Evolutionary conservation across 495 filamentous ascomycete genomes (phyloP).

Genomic region (Lentithecium fluviatile): DNA sequence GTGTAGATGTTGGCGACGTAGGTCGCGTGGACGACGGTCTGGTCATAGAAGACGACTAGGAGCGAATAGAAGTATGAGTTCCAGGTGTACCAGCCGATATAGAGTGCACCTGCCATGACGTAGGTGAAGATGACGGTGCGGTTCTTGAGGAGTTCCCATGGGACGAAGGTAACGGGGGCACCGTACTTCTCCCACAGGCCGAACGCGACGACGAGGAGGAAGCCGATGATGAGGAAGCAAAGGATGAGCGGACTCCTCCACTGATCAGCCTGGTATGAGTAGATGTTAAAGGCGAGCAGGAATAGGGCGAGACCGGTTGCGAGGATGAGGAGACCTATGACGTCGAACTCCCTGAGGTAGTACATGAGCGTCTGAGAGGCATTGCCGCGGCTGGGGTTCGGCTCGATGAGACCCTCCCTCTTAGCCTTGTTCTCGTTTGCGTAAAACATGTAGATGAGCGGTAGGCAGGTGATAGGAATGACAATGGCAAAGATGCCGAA

Average conservation of each 20-base stretch:
- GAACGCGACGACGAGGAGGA: slow-evolving; percentile 57
- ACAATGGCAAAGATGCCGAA: slow-evolving; percentile 42
- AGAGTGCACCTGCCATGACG: slow-evolving; percentile 53
- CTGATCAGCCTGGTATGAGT: slow-evolving; percentile 46
- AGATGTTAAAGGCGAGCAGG: slow-evolving; percentile 61
- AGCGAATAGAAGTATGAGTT: slow-evolving; percentile 60
- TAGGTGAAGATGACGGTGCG: slow-evolving; percentile 65
- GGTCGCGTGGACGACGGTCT: slow-evolving; percentile 55
- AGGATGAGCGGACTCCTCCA: slow-evolving; percentile 59
- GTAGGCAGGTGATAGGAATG: slow-evolving; percentile 32
- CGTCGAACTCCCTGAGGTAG: slow-evolving; percentile 62
- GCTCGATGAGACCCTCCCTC: slow-evolving; percentile 49
- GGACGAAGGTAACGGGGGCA: slow-evolving; percentile 59
- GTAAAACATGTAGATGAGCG: slow-evolving; percentile 30
- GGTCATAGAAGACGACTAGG: slow-evolving; percentile 65
- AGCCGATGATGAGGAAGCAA: slow-evolving; percentile 58
- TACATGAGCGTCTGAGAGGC: slow-evolving; percentile 49
- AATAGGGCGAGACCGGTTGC: slow-evolving; percentile 60
- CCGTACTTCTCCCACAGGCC: slow-evolving; percentile 58
- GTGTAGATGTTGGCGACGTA: slow-evolving; percentile 69
- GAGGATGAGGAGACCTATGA: slow-evolving; percentile 61
- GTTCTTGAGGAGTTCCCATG: slow-evolving; percentile 59
- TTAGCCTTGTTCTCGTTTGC: slow-evolving; percentile 33
- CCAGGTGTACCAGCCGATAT: slow-evolving; percentile 58
- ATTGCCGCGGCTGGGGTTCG: slow-evolving; percentile 49